phyloP scores from a whole-genome alignment of 768 basidiomycete genomes.

The Imleria badia region DNA sequence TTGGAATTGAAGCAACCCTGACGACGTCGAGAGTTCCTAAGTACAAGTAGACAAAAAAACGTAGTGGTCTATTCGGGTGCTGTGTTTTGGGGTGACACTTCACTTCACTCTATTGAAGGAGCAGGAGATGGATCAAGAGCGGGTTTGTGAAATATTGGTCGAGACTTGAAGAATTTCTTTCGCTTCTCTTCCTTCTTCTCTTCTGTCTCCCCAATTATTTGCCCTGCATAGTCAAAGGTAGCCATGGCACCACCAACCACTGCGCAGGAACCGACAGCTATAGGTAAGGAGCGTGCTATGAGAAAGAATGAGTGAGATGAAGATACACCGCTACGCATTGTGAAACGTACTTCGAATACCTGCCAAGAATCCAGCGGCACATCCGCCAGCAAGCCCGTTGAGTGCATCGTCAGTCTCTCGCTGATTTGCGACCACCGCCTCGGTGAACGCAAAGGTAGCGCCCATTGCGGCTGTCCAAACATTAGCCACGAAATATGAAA shows the following conservation, averaged over 20 bases:
- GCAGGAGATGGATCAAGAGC: slow-evolving; percentile 13
- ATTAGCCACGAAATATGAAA: slow-evolving; percentile 2
- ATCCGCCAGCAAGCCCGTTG: slow-evolving; percentile 84
- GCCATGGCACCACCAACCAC: slow-evolving; percentile 79
- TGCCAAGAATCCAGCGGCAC: slow-evolving; percentile 90
- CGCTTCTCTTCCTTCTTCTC: slow-evolving; percentile 65
- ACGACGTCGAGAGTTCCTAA: background rate
- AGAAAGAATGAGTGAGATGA: slow-evolving; percentile 11
- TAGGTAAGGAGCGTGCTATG: slow-evolving; percentile 79
- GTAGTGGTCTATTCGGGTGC: slow-evolving; percentile 16
- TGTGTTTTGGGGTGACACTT: slow-evolving; percentile 10
- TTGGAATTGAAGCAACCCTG: slow-evolving; percentile 1
- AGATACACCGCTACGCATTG: background rate
- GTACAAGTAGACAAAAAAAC: background rate
- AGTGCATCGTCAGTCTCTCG: slow-evolving; percentile 75
- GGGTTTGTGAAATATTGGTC: slow-evolving; percentile 38
- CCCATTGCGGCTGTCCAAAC: slow-evolving; percentile 77
- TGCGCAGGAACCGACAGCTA: slow-evolving; percentile 77
- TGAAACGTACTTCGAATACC: slow-evolving; percentile 69
- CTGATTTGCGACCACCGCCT: slow-evolving; percentile 77
- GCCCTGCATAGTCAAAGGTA: slow-evolving; percentile 76
- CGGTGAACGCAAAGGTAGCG: slow-evolving; percentile 79
- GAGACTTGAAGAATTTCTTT: slow-evolving; percentile 81
- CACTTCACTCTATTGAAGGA: slow-evolving; percentile 19
- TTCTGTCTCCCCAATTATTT: slow-evolving; percentile 48